These are phyloP conservation scores for Calonectria multiphialidica DNA, from an alignment of 2,329 filamentous ascomycete species.

Conservation along the genomic window DNA sequence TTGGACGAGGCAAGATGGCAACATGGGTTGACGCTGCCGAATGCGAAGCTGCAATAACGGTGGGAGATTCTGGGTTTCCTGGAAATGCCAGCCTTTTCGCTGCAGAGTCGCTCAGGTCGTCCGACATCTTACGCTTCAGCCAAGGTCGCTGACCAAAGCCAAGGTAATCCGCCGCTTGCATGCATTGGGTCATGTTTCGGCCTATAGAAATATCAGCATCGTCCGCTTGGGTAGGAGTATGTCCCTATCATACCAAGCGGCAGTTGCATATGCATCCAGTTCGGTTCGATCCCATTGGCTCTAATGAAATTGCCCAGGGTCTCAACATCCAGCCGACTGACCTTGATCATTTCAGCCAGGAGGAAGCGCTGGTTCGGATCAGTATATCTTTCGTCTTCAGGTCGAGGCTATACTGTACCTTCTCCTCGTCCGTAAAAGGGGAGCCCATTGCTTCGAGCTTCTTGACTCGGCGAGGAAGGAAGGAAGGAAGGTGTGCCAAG, in stretches of 20 bases:
- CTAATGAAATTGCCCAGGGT: conserved; percentile 62
- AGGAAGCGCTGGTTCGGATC: conserved; percentile 62
- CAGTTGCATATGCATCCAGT: conserved; percentile 63
- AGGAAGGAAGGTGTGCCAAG: conserved; percentile 7
- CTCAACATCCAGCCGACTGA: conserved; percentile 62
- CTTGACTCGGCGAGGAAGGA: conserved; percentile 20
- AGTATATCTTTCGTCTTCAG: conserved; percentile 15
- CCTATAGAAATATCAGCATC: conserved; percentile 47
- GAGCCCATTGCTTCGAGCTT: conserved; percentile 34
- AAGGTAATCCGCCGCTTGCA: conserved; percentile 54
- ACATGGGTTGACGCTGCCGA: conserved; percentile 22
- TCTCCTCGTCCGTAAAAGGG: conserved; percentile 62
- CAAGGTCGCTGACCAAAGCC: conserved; percentile 44
- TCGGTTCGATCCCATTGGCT: conserved; percentile 53
- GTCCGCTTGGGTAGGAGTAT: neutral
- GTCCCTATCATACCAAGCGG: conserved; percentile 54
- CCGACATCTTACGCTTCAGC: conserved; percentile 52
- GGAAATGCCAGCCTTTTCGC: conserved; percentile 47
- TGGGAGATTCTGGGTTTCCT: conserved; percentile 6
- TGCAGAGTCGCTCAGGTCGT: conserved; percentile 48
- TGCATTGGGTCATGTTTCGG: conserved; percentile 61
- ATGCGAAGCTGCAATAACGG: conserved; percentile 7
- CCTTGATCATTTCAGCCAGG: conserved; percentile 69
- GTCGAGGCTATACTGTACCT: conserved; percentile 53
- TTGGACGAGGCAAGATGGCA: conserved; percentile 42